Evolutionary conservation across 805 yeast species (phyloP).

Genomic region (Starmera amethionina): DNA sequence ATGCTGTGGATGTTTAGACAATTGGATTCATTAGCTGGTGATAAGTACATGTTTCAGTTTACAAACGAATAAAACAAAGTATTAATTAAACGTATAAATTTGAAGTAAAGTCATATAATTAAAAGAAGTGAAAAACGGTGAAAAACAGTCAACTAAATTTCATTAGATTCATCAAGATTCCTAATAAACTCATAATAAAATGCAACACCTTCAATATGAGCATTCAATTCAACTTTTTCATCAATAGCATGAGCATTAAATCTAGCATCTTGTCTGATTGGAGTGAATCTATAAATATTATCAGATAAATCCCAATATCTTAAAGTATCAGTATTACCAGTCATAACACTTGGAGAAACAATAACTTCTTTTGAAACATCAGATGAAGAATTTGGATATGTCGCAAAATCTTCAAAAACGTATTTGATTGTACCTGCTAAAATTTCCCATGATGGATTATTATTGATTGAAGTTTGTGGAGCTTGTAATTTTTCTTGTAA

Average conservation of each 20-base stretch:
- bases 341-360: not conserved
- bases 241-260: conserved; percentile 1
- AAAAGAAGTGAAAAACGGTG: too few species aligned
- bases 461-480: not conserved
- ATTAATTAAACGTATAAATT: too few species aligned
- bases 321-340: conserved; percentile 1
- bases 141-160: too few species aligned
- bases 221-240: conserved; percentile 1
- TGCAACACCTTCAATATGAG: conserved; percentile 1
- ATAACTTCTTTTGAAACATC: not conserved
- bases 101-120: too few species aligned
- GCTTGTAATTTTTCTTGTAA: not conserved
- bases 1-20: too few species aligned
- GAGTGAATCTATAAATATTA: not conserved
- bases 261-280: not conserved
- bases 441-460: conserved; percentile 1
- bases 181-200: not conserved
- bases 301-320: not conserved
- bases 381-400: not conserved
- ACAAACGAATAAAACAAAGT: too few species aligned
- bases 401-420: conserved; percentile 36
- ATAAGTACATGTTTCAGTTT: too few species aligned
- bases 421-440: conserved; percentile 36
- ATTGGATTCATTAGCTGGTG: too few species aligned
- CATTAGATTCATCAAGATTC: not conserved